Evolutionary conservation across 75 land plant species (phyloP).

Genomic region (Selaginella moellendorffii): DNA sequence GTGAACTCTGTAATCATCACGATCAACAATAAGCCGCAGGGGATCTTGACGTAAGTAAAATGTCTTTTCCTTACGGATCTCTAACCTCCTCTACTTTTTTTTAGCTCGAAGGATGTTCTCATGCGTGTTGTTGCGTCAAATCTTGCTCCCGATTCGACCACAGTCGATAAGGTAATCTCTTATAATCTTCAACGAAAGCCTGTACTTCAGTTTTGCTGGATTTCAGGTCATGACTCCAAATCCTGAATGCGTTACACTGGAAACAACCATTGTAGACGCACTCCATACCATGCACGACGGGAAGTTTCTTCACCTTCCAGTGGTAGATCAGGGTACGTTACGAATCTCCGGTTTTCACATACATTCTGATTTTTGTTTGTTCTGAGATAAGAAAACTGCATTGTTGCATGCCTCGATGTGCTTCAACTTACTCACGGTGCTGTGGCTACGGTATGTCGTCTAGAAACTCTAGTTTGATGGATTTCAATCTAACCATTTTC

Average conservation of each 20-base stretch:
- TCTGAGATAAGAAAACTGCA: too few relatives aligned
- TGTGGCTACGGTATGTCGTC: conserved; percentile 51
- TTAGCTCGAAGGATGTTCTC: conserved; percentile 82
- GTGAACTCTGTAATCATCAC: conserved; percentile 63
- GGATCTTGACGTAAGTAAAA: conserved; percentile 82
- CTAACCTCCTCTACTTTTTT: not conserved
- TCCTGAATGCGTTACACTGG: conserved; percentile 70
- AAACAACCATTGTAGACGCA: conserved; percentile 82
- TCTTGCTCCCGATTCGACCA: conserved; percentile 69
- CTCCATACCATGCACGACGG: conserved; percentile 91
- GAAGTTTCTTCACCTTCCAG: conserved; percentile 81
- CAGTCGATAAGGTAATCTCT: conserved; percentile 64
- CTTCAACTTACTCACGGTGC: conserved; percentile 89
- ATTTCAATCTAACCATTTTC: not conserved
- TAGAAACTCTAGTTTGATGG: not conserved
- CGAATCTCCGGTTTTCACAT: too few relatives aligned
- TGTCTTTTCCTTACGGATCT: not conserved
- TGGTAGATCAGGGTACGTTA: conserved; percentile 63
- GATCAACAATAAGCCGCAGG: conserved; percentile 52
- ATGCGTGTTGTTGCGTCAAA: conserved; percentile 81
- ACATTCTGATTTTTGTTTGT: not conserved
- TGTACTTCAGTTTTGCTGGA: too few relatives aligned
- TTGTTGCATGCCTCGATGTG: conserved; percentile 81
- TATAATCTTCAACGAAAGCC: not conserved
- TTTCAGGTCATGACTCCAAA: conserved; percentile 81